Evolutionary conservation across 2,329 filamentous ascomycete species (phyloP).

Genomic region (Elsinoe ampelina): DNA sequence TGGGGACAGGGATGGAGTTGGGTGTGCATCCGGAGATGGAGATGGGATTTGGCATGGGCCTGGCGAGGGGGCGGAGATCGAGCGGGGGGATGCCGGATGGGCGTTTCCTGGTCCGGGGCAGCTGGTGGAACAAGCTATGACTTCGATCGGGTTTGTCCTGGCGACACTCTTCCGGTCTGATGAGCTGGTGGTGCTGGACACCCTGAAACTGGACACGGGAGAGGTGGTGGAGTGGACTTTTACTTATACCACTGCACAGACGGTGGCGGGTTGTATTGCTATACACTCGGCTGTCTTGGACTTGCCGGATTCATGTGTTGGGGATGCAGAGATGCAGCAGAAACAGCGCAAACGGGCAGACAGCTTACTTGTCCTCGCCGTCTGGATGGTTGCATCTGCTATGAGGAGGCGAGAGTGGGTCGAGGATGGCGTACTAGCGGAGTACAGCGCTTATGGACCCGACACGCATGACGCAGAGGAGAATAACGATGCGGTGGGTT

Average conservation of each 20-base stretch:
- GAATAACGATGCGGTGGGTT: constrained; percentile 23
- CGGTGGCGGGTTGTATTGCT: constrained; percentile 20
- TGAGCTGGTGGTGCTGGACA: constrained; percentile 22
- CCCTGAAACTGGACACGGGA: constrained; percentile 20
- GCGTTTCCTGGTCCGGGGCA: not conserved
- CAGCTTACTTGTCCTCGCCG: constrained; percentile 21
- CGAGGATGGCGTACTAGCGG: constrained; percentile 20
- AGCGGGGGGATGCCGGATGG: too few species aligned
- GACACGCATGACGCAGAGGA: constrained; percentile 20
- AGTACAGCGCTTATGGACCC: constrained; percentile 21
- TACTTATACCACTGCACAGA: constrained; percentile 23
- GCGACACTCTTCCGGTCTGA: constrained; percentile 21
- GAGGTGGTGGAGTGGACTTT: constrained; percentile 23
- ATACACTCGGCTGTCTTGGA: constrained; percentile 15
- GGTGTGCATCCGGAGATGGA: not conserved
- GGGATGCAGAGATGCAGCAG: not conserved
- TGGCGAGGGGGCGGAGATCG: too few species aligned
- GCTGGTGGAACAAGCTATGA: not conserved
- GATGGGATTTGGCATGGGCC: not conserved
- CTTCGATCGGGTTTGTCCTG: constrained; percentile 7
- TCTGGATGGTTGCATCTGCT: constrained; percentile 20
- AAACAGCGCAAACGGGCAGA: constrained; percentile 9
- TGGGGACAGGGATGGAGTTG: not conserved
- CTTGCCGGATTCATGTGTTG: not conserved
- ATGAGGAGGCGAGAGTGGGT: constrained; percentile 22